A percentile compares a stretch with the other conserved stretches of the same genome.
Evolutionary conservation across 108 stramenopile genomes (phyloP).

Genomic region (Skeletonema menzelii): DNA sequence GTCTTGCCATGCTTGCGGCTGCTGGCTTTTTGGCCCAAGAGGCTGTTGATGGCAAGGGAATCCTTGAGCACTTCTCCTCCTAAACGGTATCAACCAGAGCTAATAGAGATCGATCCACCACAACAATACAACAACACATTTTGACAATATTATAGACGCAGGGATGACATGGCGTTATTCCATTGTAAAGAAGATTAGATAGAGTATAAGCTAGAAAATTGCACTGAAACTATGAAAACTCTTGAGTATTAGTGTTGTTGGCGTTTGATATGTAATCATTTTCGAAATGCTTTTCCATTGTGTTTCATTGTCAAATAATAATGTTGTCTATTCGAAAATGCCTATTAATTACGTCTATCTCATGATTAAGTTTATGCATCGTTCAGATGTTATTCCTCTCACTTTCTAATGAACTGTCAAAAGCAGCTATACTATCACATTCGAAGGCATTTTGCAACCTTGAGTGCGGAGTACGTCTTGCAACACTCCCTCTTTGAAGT

Average conservation of each 20-base stretch:
- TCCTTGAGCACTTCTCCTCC: constrained; percentile 61
- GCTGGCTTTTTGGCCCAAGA: constrained; percentile 90
- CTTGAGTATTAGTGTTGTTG: too few species aligned
- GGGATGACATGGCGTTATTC: background rate
- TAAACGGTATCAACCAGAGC: too few species aligned
- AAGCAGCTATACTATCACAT: too few species aligned
- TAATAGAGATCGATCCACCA: too few species aligned
- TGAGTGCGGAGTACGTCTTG: constrained; percentile 28
- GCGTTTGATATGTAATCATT: too few species aligned
- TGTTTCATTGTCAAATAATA: too few species aligned
- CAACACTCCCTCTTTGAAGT: constrained; percentile 40
- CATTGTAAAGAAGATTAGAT: background rate
- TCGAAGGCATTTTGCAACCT: constrained; percentile 25
- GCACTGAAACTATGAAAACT: background rate
- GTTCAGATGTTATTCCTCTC: too few species aligned
- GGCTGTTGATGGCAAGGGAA: constrained; percentile 74
- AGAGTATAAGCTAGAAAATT: background rate
- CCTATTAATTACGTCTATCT: too few species aligned
- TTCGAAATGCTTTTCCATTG: too few species aligned
- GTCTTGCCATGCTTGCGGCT: constrained; percentile 89
- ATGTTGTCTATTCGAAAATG: too few species aligned
- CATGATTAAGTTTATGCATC: too few species aligned
- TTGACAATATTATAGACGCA: background rate
- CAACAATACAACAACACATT: background rate
- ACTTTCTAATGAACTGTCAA: too few species aligned